Evolutionary conservation across 495 filamentous ascomycete genomes (phyloP), one percentile per base, ranked within the genome.

Genomic region (Podospora sp.): DNA sequence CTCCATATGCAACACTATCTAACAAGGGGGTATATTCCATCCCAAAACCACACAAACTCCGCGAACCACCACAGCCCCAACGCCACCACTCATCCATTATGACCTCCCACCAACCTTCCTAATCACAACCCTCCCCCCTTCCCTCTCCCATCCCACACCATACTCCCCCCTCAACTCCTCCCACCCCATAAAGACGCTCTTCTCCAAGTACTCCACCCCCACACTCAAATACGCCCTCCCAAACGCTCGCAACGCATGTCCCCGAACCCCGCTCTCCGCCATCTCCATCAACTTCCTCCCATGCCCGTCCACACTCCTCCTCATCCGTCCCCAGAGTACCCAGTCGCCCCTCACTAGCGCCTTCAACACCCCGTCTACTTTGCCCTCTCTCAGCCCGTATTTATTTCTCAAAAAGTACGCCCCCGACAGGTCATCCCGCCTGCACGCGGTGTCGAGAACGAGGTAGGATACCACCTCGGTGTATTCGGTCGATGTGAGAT

Each of bases 361-460:
- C 56, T 77, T 76, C 35, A 99, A 80, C 6, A 93, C 83, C 12
- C 82, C 81, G 64, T 90, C 86, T 24, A 97, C 81, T 27, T 86
- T 85, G 4, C 81, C 72, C 63, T 91, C 90, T 24, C 79, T 77
- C 60, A 91, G 86, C 6, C 67, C 70, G 71, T 89, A 87, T 21
- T 79, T 72, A 35, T 80, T 80, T 27, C 85, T 83, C 53, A 90
- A 74, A n/a, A 83, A 79, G 69, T 90, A 92, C 0, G 94, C 95
- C 35, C 86, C 83, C 8, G 83, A 83, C 40, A 97, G 82, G 66
- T 96, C 84, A n/a, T 86, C 82, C 69, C 93, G 87, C 16, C 93
- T 87, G 75, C 94, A 97, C 11, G 93, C 93, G 50, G 92, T 85
- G 77, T 99, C 95, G 18, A 98, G 86, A 52, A 97, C 88, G 18